phyloP scores from a whole-genome alignment of 2,329 filamentous ascomycete species.

The Xylariales sp. region DNA sequence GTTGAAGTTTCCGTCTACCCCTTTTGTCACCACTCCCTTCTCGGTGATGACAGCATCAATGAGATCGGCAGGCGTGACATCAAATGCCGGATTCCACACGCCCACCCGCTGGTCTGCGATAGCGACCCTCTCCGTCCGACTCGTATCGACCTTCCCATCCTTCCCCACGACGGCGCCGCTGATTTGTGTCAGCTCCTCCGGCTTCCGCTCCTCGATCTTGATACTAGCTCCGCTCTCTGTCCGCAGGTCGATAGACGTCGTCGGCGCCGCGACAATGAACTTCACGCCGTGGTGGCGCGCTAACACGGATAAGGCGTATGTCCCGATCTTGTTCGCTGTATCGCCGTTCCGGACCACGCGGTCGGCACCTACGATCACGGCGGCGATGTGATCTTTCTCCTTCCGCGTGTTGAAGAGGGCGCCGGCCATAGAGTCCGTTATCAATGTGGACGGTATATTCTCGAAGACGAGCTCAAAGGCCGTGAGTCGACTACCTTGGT shows the following conservation, averaged over 20 bases:
- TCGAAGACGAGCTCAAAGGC: constrained; percentile 97
- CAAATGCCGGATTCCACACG: constrained; percentile 97
- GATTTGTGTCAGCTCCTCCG: constrained; percentile 78
- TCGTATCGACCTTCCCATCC: constrained; percentile 59
- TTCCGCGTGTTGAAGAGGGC: constrained; percentile 68
- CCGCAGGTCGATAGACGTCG: constrained; percentile 84
- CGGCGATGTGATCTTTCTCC: constrained; percentile 64
- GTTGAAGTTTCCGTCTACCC: constrained; percentile 63
- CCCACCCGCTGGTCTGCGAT: constrained; percentile 73
- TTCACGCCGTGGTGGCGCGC: constrained; percentile 84
- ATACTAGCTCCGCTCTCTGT: constrained; percentile 77
- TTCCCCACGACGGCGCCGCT: constrained; percentile 67
- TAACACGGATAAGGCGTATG: constrained; percentile 87
- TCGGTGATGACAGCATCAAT: constrained; percentile 96
- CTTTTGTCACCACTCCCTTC: constrained; percentile 79
- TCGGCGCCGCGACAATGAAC: constrained; percentile 91
- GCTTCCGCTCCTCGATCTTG: constrained; percentile 81
- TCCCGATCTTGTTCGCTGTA: constrained; percentile 98
- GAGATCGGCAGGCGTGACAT: constrained; percentile 81
- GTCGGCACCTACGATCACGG: constrained; percentile 91
- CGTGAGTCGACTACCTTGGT: constrained; percentile 91
- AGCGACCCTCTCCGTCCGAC: constrained; percentile 64
- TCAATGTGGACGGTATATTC: constrained; percentile 80
- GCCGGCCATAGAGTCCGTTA: constrained; percentile 96
- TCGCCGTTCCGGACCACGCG: constrained; percentile 94